These are phyloP conservation scores for Penicillium pulvis DNA, from an alignment of 495 filamentous ascomycete species.

Conservation along the genomic window DNA sequence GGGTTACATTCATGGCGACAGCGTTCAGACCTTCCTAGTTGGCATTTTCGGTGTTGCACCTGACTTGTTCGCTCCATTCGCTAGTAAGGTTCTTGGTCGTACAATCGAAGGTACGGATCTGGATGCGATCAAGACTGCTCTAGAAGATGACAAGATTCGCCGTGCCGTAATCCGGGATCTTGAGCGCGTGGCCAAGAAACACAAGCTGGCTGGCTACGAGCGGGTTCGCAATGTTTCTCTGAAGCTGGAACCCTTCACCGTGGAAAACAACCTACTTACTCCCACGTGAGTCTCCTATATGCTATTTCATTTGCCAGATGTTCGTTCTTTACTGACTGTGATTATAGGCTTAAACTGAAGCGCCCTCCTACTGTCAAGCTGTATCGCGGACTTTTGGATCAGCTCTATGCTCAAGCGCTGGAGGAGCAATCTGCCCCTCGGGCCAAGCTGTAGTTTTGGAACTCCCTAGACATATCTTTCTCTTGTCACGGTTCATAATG, in stretches of 20 bases:
- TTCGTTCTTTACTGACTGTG: slow-evolving; percentile 33
- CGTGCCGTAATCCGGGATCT: slow-evolving; percentile 77
- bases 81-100: slow-evolving; percentile 71
- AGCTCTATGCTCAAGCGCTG: slow-evolving; percentile 75
- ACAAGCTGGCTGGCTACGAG: slow-evolving; percentile 90
- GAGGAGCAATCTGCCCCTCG: slow-evolving; percentile 57
- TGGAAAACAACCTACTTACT: slow-evolving; percentile 93
- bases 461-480: neutral
- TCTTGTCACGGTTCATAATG: neutral
- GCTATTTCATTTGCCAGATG: slow-evolving; percentile 4
- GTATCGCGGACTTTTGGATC: slow-evolving; percentile 73
- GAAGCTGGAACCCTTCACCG: slow-evolving; percentile 84
- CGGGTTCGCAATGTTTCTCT: slow-evolving; percentile 73
- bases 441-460: slow-evolving; percentile 43
- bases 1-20: slow-evolving; percentile 91
- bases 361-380: slow-evolving; percentile 80
- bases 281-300: slow-evolving; percentile 75
- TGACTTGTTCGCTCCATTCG: slow-evolving; percentile 75
- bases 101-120: slow-evolving; percentile 62
- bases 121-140: slow-evolving; percentile 64
- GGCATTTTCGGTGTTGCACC: slow-evolving; percentile 86
- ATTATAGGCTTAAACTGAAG: slow-evolving; percentile 85
- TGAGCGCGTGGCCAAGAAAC: slow-evolving; percentile 76
- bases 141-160: slow-evolving; percentile 67
- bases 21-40: slow-evolving; percentile 78